Evolutionary conservation across 2,329 filamentous ascomycete species (phyloP).

Genomic region (Arthrobotrys musiformis): DNA sequence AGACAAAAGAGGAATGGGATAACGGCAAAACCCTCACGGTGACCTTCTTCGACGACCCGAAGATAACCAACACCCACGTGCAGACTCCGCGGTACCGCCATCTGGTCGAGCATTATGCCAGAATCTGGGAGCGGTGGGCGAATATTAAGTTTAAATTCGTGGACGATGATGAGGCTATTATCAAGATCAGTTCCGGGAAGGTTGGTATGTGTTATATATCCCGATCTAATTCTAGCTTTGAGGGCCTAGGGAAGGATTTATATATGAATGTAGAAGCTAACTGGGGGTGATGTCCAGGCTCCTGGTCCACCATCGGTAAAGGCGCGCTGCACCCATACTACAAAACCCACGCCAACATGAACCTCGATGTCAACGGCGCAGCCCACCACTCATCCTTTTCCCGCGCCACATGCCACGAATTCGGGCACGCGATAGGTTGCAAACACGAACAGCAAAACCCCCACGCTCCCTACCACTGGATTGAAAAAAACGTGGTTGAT

Average conservation of each 20-base stretch:
- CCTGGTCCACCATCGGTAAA: conserved; percentile 12
- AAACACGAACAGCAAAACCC: conserved; percentile 60
- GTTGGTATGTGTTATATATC: background rate
- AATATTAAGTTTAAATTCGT: conserved; percentile 14
- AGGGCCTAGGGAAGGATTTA: too few relatives aligned
- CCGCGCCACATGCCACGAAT: conserved; percentile 59
- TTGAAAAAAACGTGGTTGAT: conserved; percentile 56
- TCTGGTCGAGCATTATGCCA: background rate
- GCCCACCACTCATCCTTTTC: conserved; percentile 56
- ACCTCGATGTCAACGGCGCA: conserved; percentile 57
- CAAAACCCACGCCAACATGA: conserved; percentile 57
- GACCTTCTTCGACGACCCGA: background rate
- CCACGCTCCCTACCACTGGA: conserved; percentile 58
- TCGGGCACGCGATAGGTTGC: conserved; percentile 60
- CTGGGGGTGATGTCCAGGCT: background rate
- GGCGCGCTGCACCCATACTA: background rate
- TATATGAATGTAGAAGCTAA: background rate
- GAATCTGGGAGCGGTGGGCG: conserved; percentile 10
- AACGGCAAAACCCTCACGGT: background rate
- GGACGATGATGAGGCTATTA: conserved; percentile 5
- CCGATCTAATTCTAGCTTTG: background rate
- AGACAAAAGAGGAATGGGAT: background rate
- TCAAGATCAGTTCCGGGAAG: conserved; percentile 1
- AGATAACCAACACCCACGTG: background rate
- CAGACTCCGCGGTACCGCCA: background rate